phyloP scores from a whole-genome alignment of 805 yeast species.

The Huiozyma naganishii region DNA sequence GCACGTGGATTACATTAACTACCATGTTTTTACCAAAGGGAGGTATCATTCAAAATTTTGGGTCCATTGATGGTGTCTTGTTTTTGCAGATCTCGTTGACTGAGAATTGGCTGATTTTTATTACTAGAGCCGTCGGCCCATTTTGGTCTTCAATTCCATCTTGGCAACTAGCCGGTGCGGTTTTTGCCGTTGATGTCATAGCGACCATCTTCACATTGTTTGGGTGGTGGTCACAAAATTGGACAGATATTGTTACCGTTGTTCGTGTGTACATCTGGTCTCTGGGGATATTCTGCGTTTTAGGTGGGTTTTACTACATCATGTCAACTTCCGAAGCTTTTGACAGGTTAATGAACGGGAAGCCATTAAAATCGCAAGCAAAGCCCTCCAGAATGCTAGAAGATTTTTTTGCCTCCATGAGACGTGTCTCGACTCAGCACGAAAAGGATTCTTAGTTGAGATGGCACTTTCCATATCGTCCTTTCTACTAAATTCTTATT shows the following conservation, averaged over 20 bases:
- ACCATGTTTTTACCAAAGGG: constrained; percentile 85
- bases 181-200: constrained; percentile 75
- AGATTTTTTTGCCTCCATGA: constrained; percentile 79
- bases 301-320: constrained; percentile 93
- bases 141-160: constrained; percentile 96
- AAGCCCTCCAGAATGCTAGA: constrained; percentile 58
- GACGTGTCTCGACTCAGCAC: constrained; percentile 83
- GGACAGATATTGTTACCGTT: constrained; percentile 92
- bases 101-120: constrained; percentile 95
- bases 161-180: constrained; percentile 95
- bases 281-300: constrained; percentile 89
- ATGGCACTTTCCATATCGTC: neutral
- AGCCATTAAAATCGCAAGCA: constrained; percentile 43
- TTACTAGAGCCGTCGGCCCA: constrained; percentile 95
- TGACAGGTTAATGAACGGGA: constrained; percentile 80
- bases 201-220: constrained; percentile 87
- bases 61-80: constrained; percentile 85
- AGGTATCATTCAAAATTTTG: constrained; percentile 94
- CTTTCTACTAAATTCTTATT: neutral
- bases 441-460: constrained; percentile 44
- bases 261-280: constrained; percentile 93
- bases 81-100: constrained; percentile 91
- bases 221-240: constrained; percentile 98
- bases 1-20: constrained; percentile 91
- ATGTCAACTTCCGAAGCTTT: constrained; percentile 74